A percentile compares a stretch with the other conserved stretches of the same genome.
These are phyloP conservation scores for Pestalotiopsis sp. DNA, from an alignment of 2,329 filamentous ascomycete species.

Conservation along the genomic window DNA sequence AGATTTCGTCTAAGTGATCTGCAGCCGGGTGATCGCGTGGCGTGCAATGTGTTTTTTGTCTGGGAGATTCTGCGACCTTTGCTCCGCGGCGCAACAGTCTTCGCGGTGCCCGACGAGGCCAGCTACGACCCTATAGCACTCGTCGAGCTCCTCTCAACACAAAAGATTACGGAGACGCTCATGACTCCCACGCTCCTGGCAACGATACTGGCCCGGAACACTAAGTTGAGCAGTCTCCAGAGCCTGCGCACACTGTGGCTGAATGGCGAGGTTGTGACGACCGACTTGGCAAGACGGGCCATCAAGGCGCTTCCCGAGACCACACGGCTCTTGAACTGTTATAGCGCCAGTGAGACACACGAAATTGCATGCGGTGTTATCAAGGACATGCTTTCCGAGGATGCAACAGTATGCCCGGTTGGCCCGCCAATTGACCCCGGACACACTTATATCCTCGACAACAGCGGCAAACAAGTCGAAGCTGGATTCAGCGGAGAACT, in stretches of 20 bases:
- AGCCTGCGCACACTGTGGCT: conserved; percentile 74
- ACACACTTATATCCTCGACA: conserved; percentile 73
- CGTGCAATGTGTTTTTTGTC: conserved; percentile 87
- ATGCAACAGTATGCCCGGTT: conserved; percentile 71
- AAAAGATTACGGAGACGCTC: conserved; percentile 74
- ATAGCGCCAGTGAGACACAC: conserved; percentile 82
- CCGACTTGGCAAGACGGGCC: conserved; percentile 71
- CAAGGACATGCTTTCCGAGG: conserved; percentile 63
- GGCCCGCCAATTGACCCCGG: conserved; percentile 69
- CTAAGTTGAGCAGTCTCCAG: conserved; percentile 66
- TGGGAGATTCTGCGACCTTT: conserved; percentile 83
- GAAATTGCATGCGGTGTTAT: conserved; percentile 80
- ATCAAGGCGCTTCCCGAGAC: conserved; percentile 65
- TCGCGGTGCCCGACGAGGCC: conserved; percentile 73
- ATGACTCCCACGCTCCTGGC: conserved; percentile 82
- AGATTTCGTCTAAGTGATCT: conserved; percentile 72
- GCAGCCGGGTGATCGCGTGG: conserved; percentile 72
- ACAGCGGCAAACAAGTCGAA: conserved; percentile 65
- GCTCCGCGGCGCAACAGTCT: conserved; percentile 73
- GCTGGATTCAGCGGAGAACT: conserved; percentile 70
- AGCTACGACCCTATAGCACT: conserved; percentile 78
- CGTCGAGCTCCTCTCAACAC: conserved; percentile 67
- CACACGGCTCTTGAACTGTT: conserved; percentile 74
- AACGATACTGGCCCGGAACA: conserved; percentile 70
- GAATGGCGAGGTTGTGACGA: conserved; percentile 81